phyloP scores from a whole-genome alignment of 2,329 filamentous ascomycete genomes.

The Fusarium sp. region DNA sequence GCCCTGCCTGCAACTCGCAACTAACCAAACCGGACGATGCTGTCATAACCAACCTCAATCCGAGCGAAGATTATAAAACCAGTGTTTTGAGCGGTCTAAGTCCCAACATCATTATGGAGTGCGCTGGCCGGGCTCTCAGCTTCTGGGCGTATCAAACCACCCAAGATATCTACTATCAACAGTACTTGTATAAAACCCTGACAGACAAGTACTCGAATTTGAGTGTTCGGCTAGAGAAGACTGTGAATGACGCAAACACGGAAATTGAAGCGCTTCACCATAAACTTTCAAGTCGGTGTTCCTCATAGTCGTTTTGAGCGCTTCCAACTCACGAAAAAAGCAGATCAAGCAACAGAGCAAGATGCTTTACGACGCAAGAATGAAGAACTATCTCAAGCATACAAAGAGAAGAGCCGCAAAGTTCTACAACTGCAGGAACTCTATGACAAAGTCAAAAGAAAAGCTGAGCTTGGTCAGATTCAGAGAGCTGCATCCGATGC shows the following conservation, averaged over 20 bases:
- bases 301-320: neutral
- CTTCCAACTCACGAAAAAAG: constrained; percentile 15
- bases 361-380: constrained; percentile 74
- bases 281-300: constrained; percentile 66
- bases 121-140: constrained; percentile 77
- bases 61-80: constrained; percentile 89
- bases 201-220: constrained; percentile 75
- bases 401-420: constrained; percentile 75
- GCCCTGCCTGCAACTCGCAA: constrained; percentile 77
- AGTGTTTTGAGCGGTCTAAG: constrained; percentile 84
- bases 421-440: constrained; percentile 73
- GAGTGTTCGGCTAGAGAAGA: constrained; percentile 73
- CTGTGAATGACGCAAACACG: constrained; percentile 77
- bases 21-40: constrained; percentile 79
- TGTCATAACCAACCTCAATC: constrained; percentile 74
- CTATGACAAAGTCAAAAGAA: constrained; percentile 68
- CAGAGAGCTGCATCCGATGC: constrained; percentile 62
- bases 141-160: constrained; percentile 90
- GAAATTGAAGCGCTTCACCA: constrained; percentile 74
- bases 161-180: constrained; percentile 84
- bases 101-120: constrained; percentile 86
- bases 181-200: constrained; percentile 75
- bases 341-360: constrained; percentile 68
- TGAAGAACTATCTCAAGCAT: constrained; percentile 72
- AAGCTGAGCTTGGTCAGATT: constrained; percentile 63